A percentile compares a stretch with the other conserved stretches of the same genome.
Conservation (phyloP, 2,329 filamentous ascomycete genomes). For the Decorospora gaudefroyi region DNA sequence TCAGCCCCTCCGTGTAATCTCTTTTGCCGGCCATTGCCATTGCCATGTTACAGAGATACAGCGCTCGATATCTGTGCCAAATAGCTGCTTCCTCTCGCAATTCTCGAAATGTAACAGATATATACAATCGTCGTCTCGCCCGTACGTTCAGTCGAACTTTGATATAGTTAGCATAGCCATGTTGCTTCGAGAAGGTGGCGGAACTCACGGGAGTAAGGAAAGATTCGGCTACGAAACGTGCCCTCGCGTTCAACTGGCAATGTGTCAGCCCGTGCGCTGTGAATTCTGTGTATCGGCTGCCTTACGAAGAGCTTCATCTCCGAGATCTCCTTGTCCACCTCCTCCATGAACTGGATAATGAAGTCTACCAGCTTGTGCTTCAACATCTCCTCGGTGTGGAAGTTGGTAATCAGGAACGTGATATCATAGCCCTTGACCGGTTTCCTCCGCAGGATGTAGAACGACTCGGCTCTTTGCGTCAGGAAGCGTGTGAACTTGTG, state of each 20-base stretch:
- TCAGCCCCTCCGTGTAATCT: too few species aligned
- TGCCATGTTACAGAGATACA: too few species aligned
- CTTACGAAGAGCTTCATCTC: constrained; percentile 99
- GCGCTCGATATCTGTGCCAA: neutral
- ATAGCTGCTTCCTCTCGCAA: constrained; percentile 9
- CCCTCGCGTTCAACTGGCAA: constrained; percentile 84
- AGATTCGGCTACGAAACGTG: constrained; percentile 96
- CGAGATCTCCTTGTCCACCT: constrained; percentile 99
- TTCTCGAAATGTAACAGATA: constrained; percentile 6
- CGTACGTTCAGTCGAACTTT: constrained; percentile 32
- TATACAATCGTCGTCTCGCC: constrained; percentile 16
- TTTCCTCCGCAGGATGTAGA: constrained; percentile 95
- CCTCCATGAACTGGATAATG: constrained; percentile 99
- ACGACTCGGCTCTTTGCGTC: constrained; percentile 92
- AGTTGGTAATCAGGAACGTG: constrained; percentile 97
- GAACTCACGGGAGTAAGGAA: constrained; percentile 85
- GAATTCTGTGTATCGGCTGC: constrained; percentile 18
- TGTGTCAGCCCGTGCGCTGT: constrained; percentile 35
- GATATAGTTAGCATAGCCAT: constrained; percentile 5
- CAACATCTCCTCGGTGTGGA: constrained; percentile 97
- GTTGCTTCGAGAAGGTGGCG: too few species aligned
- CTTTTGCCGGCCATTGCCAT: constrained; percentile 3
- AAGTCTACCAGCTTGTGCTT: constrained; percentile 99
- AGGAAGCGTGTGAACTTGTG: constrained; percentile 98
- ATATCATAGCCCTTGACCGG: constrained; percentile 99